These are phyloP conservation scores for Kickxella alabastrina DNA, from an alignment of 192 early-diverging fungal genomes.

Conservation along the genomic window DNA sequence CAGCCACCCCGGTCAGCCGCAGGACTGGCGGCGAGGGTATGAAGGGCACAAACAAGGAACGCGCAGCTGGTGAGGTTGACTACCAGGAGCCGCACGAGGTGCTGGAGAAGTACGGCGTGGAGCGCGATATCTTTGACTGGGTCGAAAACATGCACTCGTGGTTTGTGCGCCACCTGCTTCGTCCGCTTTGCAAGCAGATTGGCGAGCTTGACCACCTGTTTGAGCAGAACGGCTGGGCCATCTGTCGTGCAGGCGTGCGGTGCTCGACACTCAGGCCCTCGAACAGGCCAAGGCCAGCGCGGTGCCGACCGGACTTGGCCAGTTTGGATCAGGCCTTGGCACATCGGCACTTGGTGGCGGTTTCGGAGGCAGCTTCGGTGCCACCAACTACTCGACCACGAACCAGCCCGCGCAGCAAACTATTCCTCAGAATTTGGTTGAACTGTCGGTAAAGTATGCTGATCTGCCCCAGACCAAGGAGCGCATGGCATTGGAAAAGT, in stretches of 20 bases:
- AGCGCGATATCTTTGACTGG: slow-evolving; percentile 37
- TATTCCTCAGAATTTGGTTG: slow-evolving; percentile 35
- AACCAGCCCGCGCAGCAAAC: slow-evolving; percentile 3
- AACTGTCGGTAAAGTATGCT: slow-evolving; percentile 36
- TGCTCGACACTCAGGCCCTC: slow-evolving; percentile 27
- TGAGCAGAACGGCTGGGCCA: slow-evolving; percentile 39
- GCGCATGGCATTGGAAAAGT: slow-evolving; percentile 52
- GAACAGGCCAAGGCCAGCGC: slow-evolving; percentile 25
- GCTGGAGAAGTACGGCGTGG: slow-evolving; percentile 33
- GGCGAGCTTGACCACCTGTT: slow-evolving; percentile 42
- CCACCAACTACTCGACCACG: not conserved
- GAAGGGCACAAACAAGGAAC: slow-evolving; percentile 29
- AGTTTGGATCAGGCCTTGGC: slow-evolving; percentile 12
- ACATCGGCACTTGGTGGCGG: slow-evolving; percentile 9
- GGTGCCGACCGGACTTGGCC: not conserved
- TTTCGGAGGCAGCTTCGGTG: slow-evolving; percentile 12
- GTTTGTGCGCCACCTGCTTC: slow-evolving; percentile 49
- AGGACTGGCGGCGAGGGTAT: slow-evolving; percentile 21
- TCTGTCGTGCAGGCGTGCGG: slow-evolving; percentile 37
- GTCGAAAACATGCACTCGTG: slow-evolving; percentile 49
- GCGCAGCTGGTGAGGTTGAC: slow-evolving; percentile 18
- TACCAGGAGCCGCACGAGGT: slow-evolving; percentile 50
- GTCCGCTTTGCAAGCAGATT: slow-evolving; percentile 43
- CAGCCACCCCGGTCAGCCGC: slow-evolving; percentile 33
- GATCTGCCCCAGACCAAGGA: slow-evolving; percentile 41